Percentiles rank a stretch among this genome's conserved stretches.
Conservation (phyloP, 768 basidiomycete species). For the Podaxis sp. region DNA sequence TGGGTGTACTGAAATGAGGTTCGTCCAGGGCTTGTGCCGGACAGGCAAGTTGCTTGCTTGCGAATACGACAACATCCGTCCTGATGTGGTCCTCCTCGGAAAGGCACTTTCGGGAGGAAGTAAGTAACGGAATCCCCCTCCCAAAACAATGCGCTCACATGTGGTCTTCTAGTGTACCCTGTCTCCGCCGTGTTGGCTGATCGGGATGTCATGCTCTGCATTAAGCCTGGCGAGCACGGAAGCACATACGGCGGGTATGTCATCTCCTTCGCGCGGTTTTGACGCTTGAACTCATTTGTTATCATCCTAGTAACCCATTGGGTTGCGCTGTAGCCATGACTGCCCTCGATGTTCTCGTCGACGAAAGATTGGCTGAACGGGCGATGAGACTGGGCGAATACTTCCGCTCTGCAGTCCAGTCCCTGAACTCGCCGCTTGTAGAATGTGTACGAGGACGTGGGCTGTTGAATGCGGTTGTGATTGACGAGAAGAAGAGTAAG, state of each 20-base stretch:
- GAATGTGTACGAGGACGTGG: constrained; percentile 83
- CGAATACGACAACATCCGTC: constrained; percentile 84
- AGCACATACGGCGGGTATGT: constrained; percentile 92
- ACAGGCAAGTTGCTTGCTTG: constrained; percentile 94
- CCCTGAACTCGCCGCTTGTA: constrained; percentile 69
- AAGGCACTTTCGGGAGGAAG: constrained; percentile 97
- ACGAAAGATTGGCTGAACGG: constrained; percentile 82
- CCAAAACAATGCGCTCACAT: not conserved
- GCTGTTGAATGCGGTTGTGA: constrained; percentile 90
- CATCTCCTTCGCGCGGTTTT: constrained; percentile 6
- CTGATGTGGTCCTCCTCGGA: constrained; percentile 91
- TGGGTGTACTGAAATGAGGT: not conserved
- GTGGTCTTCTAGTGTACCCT: constrained; percentile 69
- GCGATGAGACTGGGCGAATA: constrained; percentile 76
- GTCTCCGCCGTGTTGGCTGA: constrained; percentile 94
- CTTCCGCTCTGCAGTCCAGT: constrained; percentile 68
- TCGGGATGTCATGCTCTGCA: constrained; percentile 91
- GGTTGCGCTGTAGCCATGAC: constrained; percentile 96
- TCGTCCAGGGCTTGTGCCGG: constrained; percentile 74
- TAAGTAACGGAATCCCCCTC: constrained; percentile 35
- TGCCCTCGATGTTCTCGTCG: constrained; percentile 85
- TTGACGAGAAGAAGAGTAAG: constrained; percentile 77
- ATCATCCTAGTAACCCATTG: constrained; percentile 72
- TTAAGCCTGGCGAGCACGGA: constrained; percentile 93
- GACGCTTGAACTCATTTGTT: no score